Evolutionary conservation across 257 asterid genomes (phyloP).

Genomic region (Solanum acaule): DNA sequence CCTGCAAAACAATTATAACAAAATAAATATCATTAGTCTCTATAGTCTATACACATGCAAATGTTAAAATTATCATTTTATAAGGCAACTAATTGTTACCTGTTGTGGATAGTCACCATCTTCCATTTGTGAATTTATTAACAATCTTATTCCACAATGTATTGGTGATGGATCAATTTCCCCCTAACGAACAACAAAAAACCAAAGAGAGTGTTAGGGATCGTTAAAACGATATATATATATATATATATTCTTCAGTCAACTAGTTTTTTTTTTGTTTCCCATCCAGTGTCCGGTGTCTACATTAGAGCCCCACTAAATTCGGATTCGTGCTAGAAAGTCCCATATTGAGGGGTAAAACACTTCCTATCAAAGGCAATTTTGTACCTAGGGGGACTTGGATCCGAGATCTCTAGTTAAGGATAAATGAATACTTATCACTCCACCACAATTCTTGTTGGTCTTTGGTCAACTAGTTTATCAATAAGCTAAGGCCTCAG

Average conservation of each 20-base stretch:
- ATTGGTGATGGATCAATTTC: slow-evolving; percentile 33
- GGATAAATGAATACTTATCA: no score
- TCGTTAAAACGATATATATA: no score
- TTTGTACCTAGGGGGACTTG: background rate
- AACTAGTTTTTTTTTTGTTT: no score
- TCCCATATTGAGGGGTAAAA: no score
- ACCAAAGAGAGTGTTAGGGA: background rate
- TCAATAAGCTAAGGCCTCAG: background rate
- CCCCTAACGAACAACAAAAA: background rate
- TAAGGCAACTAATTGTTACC: slow-evolving; percentile 9
- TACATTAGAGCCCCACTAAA: no score
- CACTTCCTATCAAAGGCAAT: background rate
- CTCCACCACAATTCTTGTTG: background rate
- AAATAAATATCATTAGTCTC: no score
- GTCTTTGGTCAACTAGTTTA: background rate
- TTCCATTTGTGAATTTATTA: slow-evolving; percentile 36
- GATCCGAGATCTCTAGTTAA: no score
- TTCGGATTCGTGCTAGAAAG: background rate
- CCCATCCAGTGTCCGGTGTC: no score
- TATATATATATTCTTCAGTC: no score
- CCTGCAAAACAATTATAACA: slow-evolving; percentile 10
- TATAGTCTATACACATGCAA: no score
- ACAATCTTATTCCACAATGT: slow-evolving; percentile 26
- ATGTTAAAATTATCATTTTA: background rate
- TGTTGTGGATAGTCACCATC: slow-evolving; percentile 52